Conservation (phyloP, 1,139 yeast species). For the Zhuliangozyma blackwelliae region DNA sequence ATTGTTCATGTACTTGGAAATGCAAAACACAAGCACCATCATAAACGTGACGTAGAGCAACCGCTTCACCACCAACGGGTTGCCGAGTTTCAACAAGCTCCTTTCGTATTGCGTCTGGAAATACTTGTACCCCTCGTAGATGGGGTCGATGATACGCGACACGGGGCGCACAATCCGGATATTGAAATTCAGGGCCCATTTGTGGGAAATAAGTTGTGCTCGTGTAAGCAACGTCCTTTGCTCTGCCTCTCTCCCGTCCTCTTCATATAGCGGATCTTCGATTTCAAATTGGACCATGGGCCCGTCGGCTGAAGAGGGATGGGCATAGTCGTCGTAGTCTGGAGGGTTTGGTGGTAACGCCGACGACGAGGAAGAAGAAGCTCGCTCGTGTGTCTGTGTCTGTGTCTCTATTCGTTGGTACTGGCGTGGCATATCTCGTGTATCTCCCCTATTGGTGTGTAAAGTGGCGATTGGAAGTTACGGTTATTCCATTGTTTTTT, state of each 20-base stretch:
- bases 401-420: slow-evolving; percentile 3
- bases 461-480: too few relatives aligned
- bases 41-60: slow-evolving; percentile 65
- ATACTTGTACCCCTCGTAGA: slow-evolving; percentile 53
- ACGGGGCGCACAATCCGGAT: slow-evolving; percentile 50
- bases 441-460: not conserved
- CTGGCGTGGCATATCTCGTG: not conserved
- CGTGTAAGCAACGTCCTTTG: slow-evolving; percentile 22
- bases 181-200: slow-evolving; percentile 36
- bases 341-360: slow-evolving; percentile 23
- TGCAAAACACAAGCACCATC: slow-evolving; percentile 51
- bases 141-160: slow-evolving; percentile 59
- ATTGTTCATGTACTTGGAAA: slow-evolving; percentile 52
- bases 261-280: slow-evolving; percentile 26
- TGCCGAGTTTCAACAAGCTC: slow-evolving; percentile 63
- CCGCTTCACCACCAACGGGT: slow-evolving; percentile 80
- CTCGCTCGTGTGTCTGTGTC: not conserved
- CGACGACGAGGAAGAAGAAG: slow-evolving; percentile 16
- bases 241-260: slow-evolving; percentile 3
- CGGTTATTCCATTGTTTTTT: too few relatives aligned
- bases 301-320: slow-evolving; percentile 3
- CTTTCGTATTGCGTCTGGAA: slow-evolving; percentile 49
- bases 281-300: slow-evolving; percentile 40
- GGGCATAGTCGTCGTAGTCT: slow-evolving; percentile 19
- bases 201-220: slow-evolving; percentile 29